Base-by-base conservation (phyloP, 768 basidiomycete genomes). In the Lactarius psammicola region DNA sequence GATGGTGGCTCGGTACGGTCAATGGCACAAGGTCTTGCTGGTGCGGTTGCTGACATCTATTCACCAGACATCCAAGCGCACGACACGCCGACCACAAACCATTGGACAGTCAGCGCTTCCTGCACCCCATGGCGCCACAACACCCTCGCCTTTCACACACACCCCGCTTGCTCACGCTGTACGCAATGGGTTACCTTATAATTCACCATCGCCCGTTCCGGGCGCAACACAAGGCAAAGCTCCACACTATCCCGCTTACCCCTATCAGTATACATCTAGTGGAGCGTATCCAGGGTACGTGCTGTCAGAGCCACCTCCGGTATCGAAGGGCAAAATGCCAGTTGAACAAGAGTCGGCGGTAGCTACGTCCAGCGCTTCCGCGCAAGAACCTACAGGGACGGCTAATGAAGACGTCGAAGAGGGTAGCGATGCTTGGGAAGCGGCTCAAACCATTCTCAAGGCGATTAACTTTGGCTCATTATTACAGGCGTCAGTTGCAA, bases 71-170 rank as follows among this genome's bases (percentile, higher is more conserved):
- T 87, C 89, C 20, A 84, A 84, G 63, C 82, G 92, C 38, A 87
- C 90, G 34, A 94, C 92, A 9, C 84, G 92, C 38, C 84, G 92
- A 23, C 92, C 92, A 7, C 90, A 93, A 73, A 89, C 85, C 0
- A 69, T 72, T 18, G 71, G 69, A 20, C 76, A 77, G 68, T 72
- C 73, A 34, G 70, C 73, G 18, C 70, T 54, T 51, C 66, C 70
- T 3, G 53, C 51, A 40, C 34, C 69, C n/a, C 51, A 59, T 46
- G 36, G 55, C 7, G 11, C 59, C 8, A 59, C 64, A 1, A 49
- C 49, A 15, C 49, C 59, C 17, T 64, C 68, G 17, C 68, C 60
- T 34, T 70, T 63, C 18, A 70, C 67, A 10, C 51, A 57, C 58
- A 23, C 56, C 10, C 68, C 60, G 4, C 64, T 66, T 59, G 36